phyloP scores from a whole-genome alignment of 768 basidiomycete genomes.

The Paxillus involutus region DNA sequence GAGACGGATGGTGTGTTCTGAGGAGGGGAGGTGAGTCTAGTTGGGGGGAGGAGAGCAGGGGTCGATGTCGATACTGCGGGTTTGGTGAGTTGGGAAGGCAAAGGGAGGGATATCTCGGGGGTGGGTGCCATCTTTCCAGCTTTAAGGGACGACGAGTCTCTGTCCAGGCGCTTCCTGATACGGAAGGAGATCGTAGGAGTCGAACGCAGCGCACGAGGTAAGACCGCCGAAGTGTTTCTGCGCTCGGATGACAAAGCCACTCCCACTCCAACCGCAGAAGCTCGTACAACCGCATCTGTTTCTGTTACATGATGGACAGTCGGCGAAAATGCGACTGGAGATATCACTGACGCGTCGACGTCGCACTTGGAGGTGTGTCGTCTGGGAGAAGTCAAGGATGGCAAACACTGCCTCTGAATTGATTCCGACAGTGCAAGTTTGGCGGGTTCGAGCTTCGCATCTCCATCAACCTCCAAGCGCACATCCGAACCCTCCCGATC shows the following conservation, averaged over 20 bases:
- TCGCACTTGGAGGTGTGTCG: not conserved
- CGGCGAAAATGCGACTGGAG: not conserved
- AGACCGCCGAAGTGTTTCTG: not conserved
- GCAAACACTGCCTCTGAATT: not conserved
- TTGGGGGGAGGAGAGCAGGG: not conserved
- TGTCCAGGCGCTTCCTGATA: slow-evolving; percentile 12
- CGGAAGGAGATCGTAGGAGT: slow-evolving; percentile 20
- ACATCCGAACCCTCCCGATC: slow-evolving; percentile 3
- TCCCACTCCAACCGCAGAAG: not conserved
- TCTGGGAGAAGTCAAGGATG: not conserved
- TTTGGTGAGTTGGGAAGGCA: not conserved
- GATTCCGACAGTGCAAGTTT: not conserved
- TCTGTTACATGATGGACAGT: not conserved
- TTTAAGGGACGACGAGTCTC: not conserved
- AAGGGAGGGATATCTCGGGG: not conserved
- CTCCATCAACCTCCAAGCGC: not conserved
- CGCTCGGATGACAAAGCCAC: not conserved
- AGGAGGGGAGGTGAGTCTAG: not conserved
- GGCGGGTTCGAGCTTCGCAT: not conserved
- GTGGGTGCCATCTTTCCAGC: slow-evolving; percentile 4
- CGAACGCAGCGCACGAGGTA: not conserved
- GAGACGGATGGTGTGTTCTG: not conserved
- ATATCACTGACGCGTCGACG: not conserved
- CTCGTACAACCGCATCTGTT: not conserved
- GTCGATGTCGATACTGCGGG: slow-evolving; percentile 3